These are phyloP conservation scores for Collybia sordida DNA, from an alignment of 768 basidiomycete species.

Conservation along the genomic window DNA sequence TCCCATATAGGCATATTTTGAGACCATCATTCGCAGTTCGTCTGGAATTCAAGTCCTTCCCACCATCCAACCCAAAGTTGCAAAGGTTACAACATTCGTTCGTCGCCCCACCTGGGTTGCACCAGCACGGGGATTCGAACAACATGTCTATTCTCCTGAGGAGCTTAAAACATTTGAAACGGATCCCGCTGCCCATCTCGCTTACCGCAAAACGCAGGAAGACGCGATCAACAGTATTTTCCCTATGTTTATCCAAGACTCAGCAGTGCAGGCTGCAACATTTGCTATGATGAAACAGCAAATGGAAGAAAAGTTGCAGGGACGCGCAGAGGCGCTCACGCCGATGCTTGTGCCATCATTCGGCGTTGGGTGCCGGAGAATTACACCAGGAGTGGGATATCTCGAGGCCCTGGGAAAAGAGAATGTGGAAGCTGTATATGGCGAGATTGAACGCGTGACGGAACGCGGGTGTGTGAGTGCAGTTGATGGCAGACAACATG, in stretches of 20 bases:
- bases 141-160: constrained; percentile 34
- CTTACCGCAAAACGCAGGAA: constrained; percentile 43
- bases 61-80: constrained; percentile 29
- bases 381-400: constrained; percentile 33
- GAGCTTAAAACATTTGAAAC: constrained; percentile 38
- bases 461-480: constrained; percentile 24
- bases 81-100: constrained; percentile 34
- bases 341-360: constrained; percentile 36
- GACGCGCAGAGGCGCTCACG: constrained; percentile 40
- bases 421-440: constrained; percentile 30
- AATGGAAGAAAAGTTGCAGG: constrained; percentile 42
- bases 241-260: constrained; percentile 28
- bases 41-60: constrained; percentile 33
- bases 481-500: constrained; percentile 25
- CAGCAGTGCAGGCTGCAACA: constrained; percentile 28
- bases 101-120: constrained; percentile 32
- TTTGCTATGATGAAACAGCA: constrained; percentile 22
- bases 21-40: constrained; percentile 18
- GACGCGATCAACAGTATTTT: constrained; percentile 33
- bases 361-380: constrained; percentile 31
- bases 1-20: not conserved
- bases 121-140: constrained; percentile 22
- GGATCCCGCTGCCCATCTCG: constrained; percentile 36
- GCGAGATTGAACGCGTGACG: constrained; percentile 26
- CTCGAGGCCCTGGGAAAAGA: constrained; percentile 29